phyloP scores from a whole-genome alignment of 2,329 filamentous ascomycete species.

The Tricladium varicosporioides region DNA sequence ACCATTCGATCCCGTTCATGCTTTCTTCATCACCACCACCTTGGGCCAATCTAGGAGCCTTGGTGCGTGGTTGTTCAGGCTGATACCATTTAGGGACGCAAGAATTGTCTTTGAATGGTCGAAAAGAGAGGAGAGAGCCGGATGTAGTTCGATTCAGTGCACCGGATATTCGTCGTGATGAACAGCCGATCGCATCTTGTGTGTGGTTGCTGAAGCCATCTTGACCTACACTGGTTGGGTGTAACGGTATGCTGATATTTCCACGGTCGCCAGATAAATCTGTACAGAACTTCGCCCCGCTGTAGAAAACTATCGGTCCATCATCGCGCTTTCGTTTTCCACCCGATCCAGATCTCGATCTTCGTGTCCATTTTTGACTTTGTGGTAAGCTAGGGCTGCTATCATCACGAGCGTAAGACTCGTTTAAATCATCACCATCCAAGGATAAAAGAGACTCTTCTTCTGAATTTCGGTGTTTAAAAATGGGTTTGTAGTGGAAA shows the following conservation, averaged over 20 bases:
- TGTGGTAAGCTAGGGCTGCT: not conserved
- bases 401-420: not conserved
- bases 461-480: slow-evolving; percentile 49
- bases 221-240: slow-evolving; percentile 46
- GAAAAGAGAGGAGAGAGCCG: slow-evolving; percentile 48
- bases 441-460: slow-evolving; percentile 41
- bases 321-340: slow-evolving; percentile 56
- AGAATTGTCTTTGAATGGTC: slow-evolving; percentile 48
- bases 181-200: slow-evolving; percentile 17
- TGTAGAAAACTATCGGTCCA: slow-evolving; percentile 82
- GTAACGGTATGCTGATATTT: slow-evolving; percentile 46
- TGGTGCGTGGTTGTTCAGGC: slow-evolving; percentile 18
- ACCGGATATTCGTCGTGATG: not conserved
- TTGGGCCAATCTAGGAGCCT: slow-evolving; percentile 24
- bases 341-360: not conserved
- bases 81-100: slow-evolving; percentile 19
- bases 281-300: slow-evolving; percentile 74
- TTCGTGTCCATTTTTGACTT: not conserved
- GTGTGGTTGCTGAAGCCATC: slow-evolving; percentile 32
- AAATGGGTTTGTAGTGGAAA: slow-evolving; percentile 65
- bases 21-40: slow-evolving; percentile 29
- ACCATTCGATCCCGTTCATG: slow-evolving; percentile 36
- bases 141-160: slow-evolving; percentile 18
- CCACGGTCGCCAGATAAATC: slow-evolving; percentile 70
- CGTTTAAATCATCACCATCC: slow-evolving; percentile 45